Percentiles rank a stretch among this genome's conserved stretches.
phyloP scores from a whole-genome alignment of 805 yeast genomes.

The Saccharomycopsis javanensis region DNA sequence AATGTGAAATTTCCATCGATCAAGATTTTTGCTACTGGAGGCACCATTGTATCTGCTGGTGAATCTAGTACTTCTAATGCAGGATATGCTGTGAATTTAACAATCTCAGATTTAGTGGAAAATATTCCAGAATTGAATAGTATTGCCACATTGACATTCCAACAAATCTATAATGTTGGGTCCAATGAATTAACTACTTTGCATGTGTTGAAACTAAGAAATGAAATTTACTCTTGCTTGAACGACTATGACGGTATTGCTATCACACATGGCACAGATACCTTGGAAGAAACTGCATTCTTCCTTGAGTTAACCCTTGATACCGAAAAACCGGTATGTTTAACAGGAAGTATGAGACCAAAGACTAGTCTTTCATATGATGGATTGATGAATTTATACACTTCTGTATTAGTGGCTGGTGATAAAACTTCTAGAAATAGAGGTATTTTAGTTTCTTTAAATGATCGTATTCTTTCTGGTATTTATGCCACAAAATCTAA shows the following conservation, averaged over 20 bases:
- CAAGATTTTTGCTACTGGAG: constrained; percentile 19
- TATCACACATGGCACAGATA: constrained; percentile 41
- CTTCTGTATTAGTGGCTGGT: constrained; percentile 57
- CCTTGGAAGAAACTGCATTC: constrained; percentile 43
- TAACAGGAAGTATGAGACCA: constrained; percentile 71
- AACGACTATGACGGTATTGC: constrained; percentile 35
- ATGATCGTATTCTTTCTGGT: constrained; percentile 62
- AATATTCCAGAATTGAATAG: constrained; percentile 16
- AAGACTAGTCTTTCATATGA: constrained; percentile 61
- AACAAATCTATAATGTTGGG: constrained; percentile 18
- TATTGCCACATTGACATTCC: constrained; percentile 15
- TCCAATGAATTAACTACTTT: constrained; percentile 18
- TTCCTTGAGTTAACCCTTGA: constrained; percentile 36
- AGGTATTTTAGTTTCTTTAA: constrained; percentile 54
- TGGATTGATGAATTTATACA: constrained; percentile 65
- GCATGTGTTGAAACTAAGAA: constrained; percentile 14
- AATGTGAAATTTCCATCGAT: constrained; percentile 11
- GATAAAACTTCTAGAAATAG: constrained; percentile 40
- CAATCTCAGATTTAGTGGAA: constrained; percentile 15
- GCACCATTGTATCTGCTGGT: constrained; percentile 18
- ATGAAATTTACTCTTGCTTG: constrained; percentile 12
- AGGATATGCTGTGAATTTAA: constrained; percentile 16
- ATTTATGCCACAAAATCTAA: constrained; percentile 61
- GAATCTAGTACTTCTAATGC: constrained; percentile 16
- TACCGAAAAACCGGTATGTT: constrained; percentile 44